phyloP scores from a whole-genome alignment of 306 rosid genomes.

The Sechiopsis laciniata region DNA sequence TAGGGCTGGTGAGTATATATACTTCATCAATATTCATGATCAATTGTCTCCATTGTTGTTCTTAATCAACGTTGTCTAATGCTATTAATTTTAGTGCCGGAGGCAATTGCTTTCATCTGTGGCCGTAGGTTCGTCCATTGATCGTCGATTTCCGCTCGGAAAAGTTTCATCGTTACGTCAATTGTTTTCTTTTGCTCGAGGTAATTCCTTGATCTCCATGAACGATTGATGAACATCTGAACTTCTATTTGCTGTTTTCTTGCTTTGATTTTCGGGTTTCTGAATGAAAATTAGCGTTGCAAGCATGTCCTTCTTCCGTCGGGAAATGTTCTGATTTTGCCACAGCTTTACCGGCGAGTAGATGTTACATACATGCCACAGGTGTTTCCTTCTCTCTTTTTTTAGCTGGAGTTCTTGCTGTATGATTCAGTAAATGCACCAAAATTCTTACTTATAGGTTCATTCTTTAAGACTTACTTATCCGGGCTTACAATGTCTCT shows the following conservation, averaged over 20 bases:
- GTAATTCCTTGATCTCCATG: slow-evolving; percentile 27
- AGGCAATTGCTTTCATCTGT: slow-evolving; percentile 44
- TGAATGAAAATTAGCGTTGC: slow-evolving; percentile 38
- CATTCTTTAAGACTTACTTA: not conserved
- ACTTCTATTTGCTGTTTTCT: slow-evolving; percentile 12
- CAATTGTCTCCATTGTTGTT: not conserved
- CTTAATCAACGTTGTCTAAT: not conserved
- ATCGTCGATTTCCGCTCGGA: slow-evolving; percentile 24
- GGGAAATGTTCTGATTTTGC: slow-evolving; percentile 32
- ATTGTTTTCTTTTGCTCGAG: slow-evolving; percentile 34
- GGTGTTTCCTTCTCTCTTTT: slow-evolving; percentile 35
- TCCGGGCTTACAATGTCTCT: not conserved
- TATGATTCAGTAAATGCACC: not conserved
- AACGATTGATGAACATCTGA: not conserved
- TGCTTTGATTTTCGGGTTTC: not conserved
- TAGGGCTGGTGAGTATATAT: slow-evolving; percentile 47
- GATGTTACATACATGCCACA: slow-evolving; percentile 54
- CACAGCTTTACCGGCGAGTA: slow-evolving; percentile 28
- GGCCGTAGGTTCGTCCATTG: slow-evolving; percentile 31
- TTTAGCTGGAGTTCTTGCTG: not conserved
- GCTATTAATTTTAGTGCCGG: slow-evolving; percentile 45
- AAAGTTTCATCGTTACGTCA: slow-evolving; percentile 32
- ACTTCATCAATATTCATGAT: not conserved
- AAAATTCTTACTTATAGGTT: not conserved
- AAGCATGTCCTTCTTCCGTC: slow-evolving; percentile 31